A percentile compares a stretch with the other conserved stretches of the same genome.
phyloP scores from a whole-genome alignment of 192 early-diverging fungal genomes.

The Martensiomyces pterosporus region DNA sequence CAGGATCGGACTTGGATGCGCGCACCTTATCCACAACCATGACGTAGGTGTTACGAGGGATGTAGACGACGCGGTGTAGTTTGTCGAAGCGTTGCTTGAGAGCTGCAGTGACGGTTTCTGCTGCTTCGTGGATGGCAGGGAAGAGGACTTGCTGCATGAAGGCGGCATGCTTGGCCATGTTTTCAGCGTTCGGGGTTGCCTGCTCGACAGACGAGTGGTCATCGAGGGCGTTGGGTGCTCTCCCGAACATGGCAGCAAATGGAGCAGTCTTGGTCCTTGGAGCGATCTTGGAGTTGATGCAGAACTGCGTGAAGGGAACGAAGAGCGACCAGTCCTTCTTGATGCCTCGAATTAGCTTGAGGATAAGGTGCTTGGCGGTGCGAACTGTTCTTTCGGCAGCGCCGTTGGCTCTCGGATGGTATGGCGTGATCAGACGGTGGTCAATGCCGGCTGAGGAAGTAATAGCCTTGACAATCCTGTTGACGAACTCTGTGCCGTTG shows the following conservation, averaged over 20 bases:
- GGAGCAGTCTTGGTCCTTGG: slow-evolving; percentile 27
- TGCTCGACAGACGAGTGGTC: slow-evolving; percentile 16
- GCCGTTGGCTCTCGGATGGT: slow-evolving; percentile 47
- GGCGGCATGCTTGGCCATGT: background rate
- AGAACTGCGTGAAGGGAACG: slow-evolving; percentile 34
- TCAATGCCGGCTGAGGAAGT: slow-evolving; percentile 9
- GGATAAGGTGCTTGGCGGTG: slow-evolving; percentile 14
- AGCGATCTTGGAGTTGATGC: slow-evolving; percentile 29
- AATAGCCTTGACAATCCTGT: slow-evolving; percentile 19
- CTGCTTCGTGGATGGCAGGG: background rate
- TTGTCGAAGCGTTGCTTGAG: slow-evolving; percentile 6
- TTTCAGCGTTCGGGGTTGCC: background rate
- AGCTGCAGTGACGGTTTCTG: background rate
- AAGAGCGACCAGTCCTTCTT: slow-evolving; percentile 25
- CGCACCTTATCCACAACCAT: slow-evolving; percentile 16
- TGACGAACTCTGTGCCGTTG: slow-evolving; percentile 52
- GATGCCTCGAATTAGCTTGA: slow-evolving; percentile 18
- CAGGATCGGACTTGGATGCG: slow-evolving; percentile 3
- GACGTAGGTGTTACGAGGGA: slow-evolving; percentile 2
- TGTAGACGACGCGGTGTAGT: slow-evolving; percentile 11
- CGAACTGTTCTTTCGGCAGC: slow-evolving; percentile 38
- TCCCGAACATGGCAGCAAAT: slow-evolving; percentile 47
- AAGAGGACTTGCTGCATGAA: slow-evolving; percentile 6
- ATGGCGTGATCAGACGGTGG: slow-evolving; percentile 35
- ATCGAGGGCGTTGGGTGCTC: slow-evolving; percentile 20